Percentiles rank a stretch among this genome's conserved stretches.
Evolutionary conservation across 495 filamentous ascomycete species (phyloP).

Genomic region (Tricharina praecox): DNA sequence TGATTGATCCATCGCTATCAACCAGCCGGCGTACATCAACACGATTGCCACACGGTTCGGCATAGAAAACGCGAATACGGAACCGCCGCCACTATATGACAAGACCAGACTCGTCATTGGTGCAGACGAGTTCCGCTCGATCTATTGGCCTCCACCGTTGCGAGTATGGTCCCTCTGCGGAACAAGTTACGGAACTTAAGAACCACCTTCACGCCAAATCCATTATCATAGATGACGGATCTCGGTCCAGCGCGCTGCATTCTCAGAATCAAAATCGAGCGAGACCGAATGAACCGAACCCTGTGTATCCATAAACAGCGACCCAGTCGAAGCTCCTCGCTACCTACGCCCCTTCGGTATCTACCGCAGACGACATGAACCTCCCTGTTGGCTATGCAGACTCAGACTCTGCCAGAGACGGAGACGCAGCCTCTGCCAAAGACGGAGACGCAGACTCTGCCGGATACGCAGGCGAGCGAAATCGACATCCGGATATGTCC

Average conservation of each 20-base stretch:
- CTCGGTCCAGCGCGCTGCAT: constrained; percentile 13
- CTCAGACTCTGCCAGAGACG: not conserved
- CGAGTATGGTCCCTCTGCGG: no score
- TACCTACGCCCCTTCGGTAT: no score
- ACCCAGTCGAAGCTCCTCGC: no score
- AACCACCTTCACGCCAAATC: no score
- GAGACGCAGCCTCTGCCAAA: not conserved
- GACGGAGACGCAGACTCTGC: not conserved
- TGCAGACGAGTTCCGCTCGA: no score
- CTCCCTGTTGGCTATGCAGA: not conserved
- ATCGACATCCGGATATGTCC: no score
- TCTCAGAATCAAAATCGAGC: not conserved
- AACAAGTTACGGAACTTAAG: no score
- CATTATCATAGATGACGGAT: constrained; percentile 3
- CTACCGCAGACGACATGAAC: not conserved
- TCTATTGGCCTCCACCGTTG: no score
- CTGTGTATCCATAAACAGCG: no score
- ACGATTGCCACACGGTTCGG: not conserved
- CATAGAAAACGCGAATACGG: not conserved
- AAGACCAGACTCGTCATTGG: not conserved
- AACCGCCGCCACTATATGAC: not conserved
- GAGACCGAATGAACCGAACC: no score
- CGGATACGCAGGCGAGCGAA: no score
- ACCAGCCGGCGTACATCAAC: not conserved
- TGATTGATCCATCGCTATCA: not conserved